Evolutionary conservation across 177 flowering plant species (phyloP), one percentile per base, ranked within the genome.

Genomic region (Vitis hybrid): DNA sequence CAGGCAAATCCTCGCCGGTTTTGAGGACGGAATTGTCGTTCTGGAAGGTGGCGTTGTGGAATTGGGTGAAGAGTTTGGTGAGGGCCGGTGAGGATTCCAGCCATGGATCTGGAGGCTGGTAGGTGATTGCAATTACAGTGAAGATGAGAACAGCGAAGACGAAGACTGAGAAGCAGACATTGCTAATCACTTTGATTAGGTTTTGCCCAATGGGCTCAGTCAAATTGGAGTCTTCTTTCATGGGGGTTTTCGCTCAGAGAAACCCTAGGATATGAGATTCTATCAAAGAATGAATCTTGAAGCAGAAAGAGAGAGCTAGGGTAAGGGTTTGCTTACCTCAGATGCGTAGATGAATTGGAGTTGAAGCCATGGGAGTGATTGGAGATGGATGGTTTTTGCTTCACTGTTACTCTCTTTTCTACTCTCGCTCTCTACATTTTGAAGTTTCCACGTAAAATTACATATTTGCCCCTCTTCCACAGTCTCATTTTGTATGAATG

Each of bases 81-180:
- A 91, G 68, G 54, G 97, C 95, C 9, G 88, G 86, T 46, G 97
- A 80, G 30, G 98, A 90, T 50, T 91, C 85, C 6, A 91, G 84
- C 97, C 97, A 92, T 54, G 98, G 98, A 78, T 94, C 98, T 21
- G 97, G 96, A 9, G 99, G 97, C 71, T 93, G 96, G 82, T 93
- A 95, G 30, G 97, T 91, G 71, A 93, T 81, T 66, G 99, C 97
- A 66, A 93, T 88, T n/a, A 91, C 97, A 10, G 98, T 91, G 60
- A 91, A 78, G 2, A 93, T 77, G 27, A 93, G 85, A 8, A 93
- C 98, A 12, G 90, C 75, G 76, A 91, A 83, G 13, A 95, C 97
- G 69, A 93, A 95, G 13, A 86, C 77, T 8, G 98, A 90, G 86
- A 93, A 95, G 71, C 96, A 95, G 32, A 88, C 87, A 71, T 93